Evolutionary conservation across 768 basidiomycete species (phyloP).

Genomic region (Mycena alexandri): DNA sequence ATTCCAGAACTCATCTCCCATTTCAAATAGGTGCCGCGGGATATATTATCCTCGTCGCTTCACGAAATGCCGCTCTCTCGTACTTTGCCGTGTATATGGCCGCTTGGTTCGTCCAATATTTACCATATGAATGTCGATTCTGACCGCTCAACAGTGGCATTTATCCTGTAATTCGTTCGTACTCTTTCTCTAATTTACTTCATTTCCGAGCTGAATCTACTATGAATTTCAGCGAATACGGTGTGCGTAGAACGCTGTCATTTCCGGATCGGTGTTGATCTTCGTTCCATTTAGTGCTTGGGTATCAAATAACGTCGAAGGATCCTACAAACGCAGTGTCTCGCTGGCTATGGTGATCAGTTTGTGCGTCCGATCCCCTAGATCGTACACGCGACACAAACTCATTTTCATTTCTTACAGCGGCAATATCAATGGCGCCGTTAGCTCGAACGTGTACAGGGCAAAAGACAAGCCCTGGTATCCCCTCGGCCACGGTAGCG

Average conservation of each 20-base stretch:
- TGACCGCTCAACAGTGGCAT: slow-evolving; percentile 64
- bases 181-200: background rate
- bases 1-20: background rate
- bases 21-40: slow-evolving; percentile 62
- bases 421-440: slow-evolving; percentile 82
- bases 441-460: slow-evolving; percentile 84
- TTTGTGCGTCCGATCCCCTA: slow-evolving; percentile 55
- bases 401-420: slow-evolving; percentile 45
- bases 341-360: slow-evolving; percentile 77
- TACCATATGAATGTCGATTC: slow-evolving; percentile 9
- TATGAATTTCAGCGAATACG: slow-evolving; percentile 63
- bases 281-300: slow-evolving; percentile 52
- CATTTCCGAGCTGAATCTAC: background rate
- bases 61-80: slow-evolving; percentile 72
- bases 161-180: slow-evolving; percentile 74
- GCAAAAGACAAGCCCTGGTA: slow-evolving; percentile 77
- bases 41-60: slow-evolving; percentile 78
- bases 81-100: slow-evolving; percentile 82
- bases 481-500: slow-evolving; percentile 57
- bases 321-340: slow-evolving; percentile 81
- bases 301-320: slow-evolving; percentile 81
- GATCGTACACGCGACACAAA: background rate
- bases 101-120: slow-evolving; percentile 61
- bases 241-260: slow-evolving; percentile 51
- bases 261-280: background rate